Evolutionary conservation across 352 stramenopile genomes (phyloP).

Genomic region (Halophytophthora polymorphica): DNA sequence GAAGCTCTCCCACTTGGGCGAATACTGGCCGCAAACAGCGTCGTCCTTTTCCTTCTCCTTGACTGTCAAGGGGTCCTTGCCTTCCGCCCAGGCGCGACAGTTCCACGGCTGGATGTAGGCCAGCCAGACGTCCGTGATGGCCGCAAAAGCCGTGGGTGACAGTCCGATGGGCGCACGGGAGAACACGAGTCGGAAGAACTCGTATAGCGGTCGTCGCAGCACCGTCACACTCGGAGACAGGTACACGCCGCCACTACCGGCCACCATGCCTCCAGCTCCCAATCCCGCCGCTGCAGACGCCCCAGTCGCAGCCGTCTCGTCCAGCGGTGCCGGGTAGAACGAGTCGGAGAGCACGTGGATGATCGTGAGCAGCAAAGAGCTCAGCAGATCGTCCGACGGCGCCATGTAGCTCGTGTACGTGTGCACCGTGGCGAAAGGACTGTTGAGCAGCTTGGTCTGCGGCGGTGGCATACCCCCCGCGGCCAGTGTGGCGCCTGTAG

Average conservation of each 20-base stretch:
- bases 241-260: constrained; percentile 48
- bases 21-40: constrained; percentile 31
- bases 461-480: constrained; percentile 15
- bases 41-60: constrained; percentile 5
- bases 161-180: constrained; percentile 74
- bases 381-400: constrained; percentile 79
- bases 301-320: constrained; percentile 18
- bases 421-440: constrained; percentile 70
- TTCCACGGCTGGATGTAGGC: constrained; percentile 85
- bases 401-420: constrained; percentile 84
- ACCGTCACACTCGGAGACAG: constrained; percentile 74
- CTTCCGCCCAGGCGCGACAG: constrained; percentile 61
- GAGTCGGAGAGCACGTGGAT: constrained; percentile 81
- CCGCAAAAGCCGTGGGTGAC: constrained; percentile 74
- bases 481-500: constrained; percentile 11
- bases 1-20: constrained; percentile 67
- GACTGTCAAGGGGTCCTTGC: constrained; percentile 16
- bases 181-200: constrained; percentile 84
- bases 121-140: constrained; percentile 84
- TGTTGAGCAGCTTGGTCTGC: constrained; percentile 36
- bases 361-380: constrained; percentile 75
- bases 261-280: constrained; percentile 17
- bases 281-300: constrained; percentile 7
- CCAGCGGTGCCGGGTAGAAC: constrained; percentile 62
- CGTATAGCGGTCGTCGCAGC: constrained; percentile 70